These are phyloP conservation scores for Salisapilia sapeloensis DNA, from an alignment of 352 stramenopile species.

Conservation along the genomic window DNA sequence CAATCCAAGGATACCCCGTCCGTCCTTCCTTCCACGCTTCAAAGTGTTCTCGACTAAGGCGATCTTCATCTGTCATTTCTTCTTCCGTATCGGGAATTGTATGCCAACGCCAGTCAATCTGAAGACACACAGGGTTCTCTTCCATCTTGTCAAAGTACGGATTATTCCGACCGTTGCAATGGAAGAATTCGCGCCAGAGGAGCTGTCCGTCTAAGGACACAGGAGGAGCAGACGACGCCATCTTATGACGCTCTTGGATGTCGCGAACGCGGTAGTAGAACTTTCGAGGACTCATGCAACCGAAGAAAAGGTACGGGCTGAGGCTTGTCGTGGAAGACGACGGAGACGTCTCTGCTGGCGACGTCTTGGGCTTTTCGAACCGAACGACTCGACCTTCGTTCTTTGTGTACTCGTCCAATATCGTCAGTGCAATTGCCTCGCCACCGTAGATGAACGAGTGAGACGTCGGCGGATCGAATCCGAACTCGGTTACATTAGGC, in stretches of 20 bases:
- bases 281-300: slow-evolving; percentile 81
- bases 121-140: slow-evolving; percentile 83
- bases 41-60: slow-evolving; percentile 68
- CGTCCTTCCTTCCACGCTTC: slow-evolving; percentile 87
- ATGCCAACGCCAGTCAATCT: slow-evolving; percentile 79
- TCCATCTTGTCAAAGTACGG: slow-evolving; percentile 91
- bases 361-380: slow-evolving; percentile 97
- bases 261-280: slow-evolving; percentile 83
- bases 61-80: slow-evolving; percentile 68
- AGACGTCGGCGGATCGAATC: slow-evolving; percentile 19
- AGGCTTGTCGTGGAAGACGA: slow-evolving; percentile 91
- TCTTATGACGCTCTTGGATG: slow-evolving; percentile 56
- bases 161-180: slow-evolving; percentile 60
- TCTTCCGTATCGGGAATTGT: slow-evolving; percentile 49
- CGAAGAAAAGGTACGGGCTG: slow-evolving; percentile 89
- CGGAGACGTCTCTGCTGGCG: slow-evolving; percentile 71
- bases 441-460: slow-evolving; percentile 67
- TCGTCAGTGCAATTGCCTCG: slow-evolving; percentile 43
- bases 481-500: slow-evolving; percentile 46
- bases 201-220: slow-evolving; percentile 89
- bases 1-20: slow-evolving; percentile 96
- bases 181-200: slow-evolving; percentile 93
- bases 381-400: slow-evolving; percentile 75
- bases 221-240: slow-evolving; percentile 63
- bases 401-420: slow-evolving; percentile 50